phyloP scores from a whole-genome alignment of 2,329 filamentous ascomycete species.

The Neofusicoccum umdonicola region DNA sequence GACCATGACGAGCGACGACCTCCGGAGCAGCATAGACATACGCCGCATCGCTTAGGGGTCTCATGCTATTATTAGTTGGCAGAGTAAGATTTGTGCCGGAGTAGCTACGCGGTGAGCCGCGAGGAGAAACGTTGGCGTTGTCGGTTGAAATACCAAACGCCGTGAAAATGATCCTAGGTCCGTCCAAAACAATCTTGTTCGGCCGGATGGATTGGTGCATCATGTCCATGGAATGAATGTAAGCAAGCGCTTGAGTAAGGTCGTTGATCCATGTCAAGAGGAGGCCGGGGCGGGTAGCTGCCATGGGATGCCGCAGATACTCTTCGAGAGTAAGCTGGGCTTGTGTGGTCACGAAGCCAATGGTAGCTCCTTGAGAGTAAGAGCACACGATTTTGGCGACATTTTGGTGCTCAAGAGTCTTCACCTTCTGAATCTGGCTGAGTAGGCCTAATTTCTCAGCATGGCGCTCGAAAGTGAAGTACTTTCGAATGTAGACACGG shows the following conservation, averaged over 20 bases:
- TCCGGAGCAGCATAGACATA: constrained; percentile 42
- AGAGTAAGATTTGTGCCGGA: constrained; percentile 31
- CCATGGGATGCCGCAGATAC: constrained; percentile 33
- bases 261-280: constrained; percentile 42
- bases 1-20: constrained; percentile 33
- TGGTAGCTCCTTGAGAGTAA: constrained; percentile 36
- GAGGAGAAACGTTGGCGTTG: constrained; percentile 13
- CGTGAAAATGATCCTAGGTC: constrained; percentile 33
- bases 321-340: constrained; percentile 39
- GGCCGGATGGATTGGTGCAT: constrained; percentile 38
- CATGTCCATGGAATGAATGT: constrained; percentile 35
- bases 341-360: constrained; percentile 34
- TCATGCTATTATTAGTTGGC: constrained; percentile 14
- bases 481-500: constrained; percentile 36
- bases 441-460: constrained; percentile 35
- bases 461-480: constrained; percentile 34
- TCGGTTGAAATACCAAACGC: constrained; percentile 34
- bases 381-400: constrained; percentile 38
- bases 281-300: constrained; percentile 31
- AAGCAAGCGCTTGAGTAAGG: constrained; percentile 37
- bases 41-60: constrained; percentile 31
- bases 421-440: constrained; percentile 38
- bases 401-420: constrained; percentile 38
- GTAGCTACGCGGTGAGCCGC: constrained; percentile 19
- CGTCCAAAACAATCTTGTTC: constrained; percentile 39